phyloP scores from a whole-genome alignment of 768 basidiomycete genomes.

The Termitomyces sp. region DNA sequence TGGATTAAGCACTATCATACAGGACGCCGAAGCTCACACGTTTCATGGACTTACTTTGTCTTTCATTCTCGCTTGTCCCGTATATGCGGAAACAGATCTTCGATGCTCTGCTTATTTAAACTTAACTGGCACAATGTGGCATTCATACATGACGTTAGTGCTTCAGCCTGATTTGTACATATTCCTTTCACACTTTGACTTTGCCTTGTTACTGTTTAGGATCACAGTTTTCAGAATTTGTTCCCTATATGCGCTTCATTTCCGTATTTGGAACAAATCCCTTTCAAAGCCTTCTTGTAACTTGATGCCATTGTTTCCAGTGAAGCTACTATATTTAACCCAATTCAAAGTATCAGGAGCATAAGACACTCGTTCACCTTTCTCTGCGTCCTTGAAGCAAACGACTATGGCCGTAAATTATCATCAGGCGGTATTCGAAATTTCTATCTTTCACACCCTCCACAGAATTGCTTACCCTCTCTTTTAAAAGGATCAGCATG shows the following conservation, averaged over 20 bases:
- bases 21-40: no score
- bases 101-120: not conserved
- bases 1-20: no score
- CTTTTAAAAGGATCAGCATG: not conserved
- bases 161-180: not conserved
- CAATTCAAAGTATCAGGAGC: not conserved
- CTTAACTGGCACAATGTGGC: not conserved
- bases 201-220: not conserved
- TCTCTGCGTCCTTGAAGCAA: not conserved
- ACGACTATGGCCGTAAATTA: not conserved
- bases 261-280: conserved; percentile 3
- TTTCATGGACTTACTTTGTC: no score
- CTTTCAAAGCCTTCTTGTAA: not conserved
- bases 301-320: not conserved
- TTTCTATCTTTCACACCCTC: no score
- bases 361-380: no score
- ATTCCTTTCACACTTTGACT: not conserved
- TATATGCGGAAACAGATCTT: not conserved
- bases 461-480: no score
- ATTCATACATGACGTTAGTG: not conserved
- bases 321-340: not conserved
- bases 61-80: no score
- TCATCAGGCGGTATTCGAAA: not conserved
- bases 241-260: no score
- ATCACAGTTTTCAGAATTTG: no score